Percentiles rank a stretch among this genome's conserved stretches.
Evolutionary conservation across 345 rosid species (phyloP).

Genomic region (Euclidium syriacum): DNA sequence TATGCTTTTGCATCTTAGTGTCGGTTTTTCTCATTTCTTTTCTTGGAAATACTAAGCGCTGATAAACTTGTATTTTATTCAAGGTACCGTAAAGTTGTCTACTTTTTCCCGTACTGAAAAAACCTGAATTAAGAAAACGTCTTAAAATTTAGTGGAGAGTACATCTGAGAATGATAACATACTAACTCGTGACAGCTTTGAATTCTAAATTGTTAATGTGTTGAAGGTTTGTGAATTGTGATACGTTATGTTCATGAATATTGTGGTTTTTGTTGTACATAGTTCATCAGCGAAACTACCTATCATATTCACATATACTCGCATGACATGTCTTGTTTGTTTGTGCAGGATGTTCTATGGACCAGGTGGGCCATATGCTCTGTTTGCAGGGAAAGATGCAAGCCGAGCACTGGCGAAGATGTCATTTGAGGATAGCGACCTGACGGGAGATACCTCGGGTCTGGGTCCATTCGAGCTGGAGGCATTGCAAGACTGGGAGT

Average conservation of each 20-base stretch:
- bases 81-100: background rate
- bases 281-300: background rate
- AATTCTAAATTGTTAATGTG: background rate
- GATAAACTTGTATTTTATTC: background rate
- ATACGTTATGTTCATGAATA: background rate
- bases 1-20: background rate
- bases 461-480: slow-evolving; percentile 91
- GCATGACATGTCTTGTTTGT: background rate
- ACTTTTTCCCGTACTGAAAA: background rate
- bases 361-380: slow-evolving; percentile 94
- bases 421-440: slow-evolving; percentile 89
- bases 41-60: background rate
- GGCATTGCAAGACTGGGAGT: slow-evolving; percentile 96
- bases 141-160: background rate
- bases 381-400: slow-evolving; percentile 96
- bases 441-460: slow-evolving; percentile 88
- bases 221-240: background rate
- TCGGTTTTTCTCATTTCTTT: background rate
- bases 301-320: background rate
- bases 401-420: slow-evolving; percentile 98
- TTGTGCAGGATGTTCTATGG: slow-evolving; percentile 90
- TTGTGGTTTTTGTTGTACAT: background rate
- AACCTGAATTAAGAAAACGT: background rate
- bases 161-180: background rate
- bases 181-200: background rate